Evolutionary conservation across 2,329 filamentous ascomycete genomes (phyloP).

Genomic region (Tolypocladium ovalisporum): DNA sequence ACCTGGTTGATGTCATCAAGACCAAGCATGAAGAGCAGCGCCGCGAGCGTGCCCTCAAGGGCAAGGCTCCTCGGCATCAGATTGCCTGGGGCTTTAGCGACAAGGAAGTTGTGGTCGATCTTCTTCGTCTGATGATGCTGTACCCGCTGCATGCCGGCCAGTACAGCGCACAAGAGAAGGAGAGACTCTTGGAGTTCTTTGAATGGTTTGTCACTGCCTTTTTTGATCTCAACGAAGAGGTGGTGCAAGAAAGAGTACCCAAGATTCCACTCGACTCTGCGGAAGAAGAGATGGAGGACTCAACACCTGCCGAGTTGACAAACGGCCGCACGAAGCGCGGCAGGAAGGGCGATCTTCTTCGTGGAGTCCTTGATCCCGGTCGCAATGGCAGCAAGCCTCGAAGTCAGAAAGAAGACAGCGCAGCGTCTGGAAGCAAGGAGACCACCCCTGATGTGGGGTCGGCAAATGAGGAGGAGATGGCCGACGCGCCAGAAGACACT

Average conservation of each 20-base stretch:
- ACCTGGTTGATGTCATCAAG: slow-evolving; percentile 81
- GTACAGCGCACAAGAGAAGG: slow-evolving; percentile 61
- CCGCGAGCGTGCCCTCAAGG: slow-evolving; percentile 54
- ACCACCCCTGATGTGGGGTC: slow-evolving; percentile 79
- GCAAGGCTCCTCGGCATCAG: slow-evolving; percentile 56
- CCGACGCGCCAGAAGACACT: slow-evolving; percentile 46
- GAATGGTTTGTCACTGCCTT: slow-evolving; percentile 66
- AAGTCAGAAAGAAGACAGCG: slow-evolving; percentile 68
- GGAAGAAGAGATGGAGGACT: slow-evolving; percentile 69
- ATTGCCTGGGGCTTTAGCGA: slow-evolving; percentile 66
- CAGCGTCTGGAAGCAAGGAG: slow-evolving; percentile 72
- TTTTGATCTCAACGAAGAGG: slow-evolving; percentile 64
- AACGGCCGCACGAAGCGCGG: slow-evolving; percentile 59
- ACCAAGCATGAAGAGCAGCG: slow-evolving; percentile 87
- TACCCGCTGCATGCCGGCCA: slow-evolving; percentile 59
- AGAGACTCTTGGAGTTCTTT: slow-evolving; percentile 64
- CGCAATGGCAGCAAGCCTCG: slow-evolving; percentile 61
- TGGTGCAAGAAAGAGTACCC: slow-evolving; percentile 53
- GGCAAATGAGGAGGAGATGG: slow-evolving; percentile 65
- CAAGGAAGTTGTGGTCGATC: slow-evolving; percentile 53
- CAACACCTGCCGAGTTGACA: slow-evolving; percentile 58
- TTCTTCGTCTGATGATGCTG: slow-evolving; percentile 51
- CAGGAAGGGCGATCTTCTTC: slow-evolving; percentile 67
- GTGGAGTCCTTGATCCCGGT: slow-evolving; percentile 72
- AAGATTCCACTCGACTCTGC: slow-evolving; percentile 60